Base-by-base conservation (phyloP, 202 grass and related monocot species). In the Elaeis oleifera region DNA sequence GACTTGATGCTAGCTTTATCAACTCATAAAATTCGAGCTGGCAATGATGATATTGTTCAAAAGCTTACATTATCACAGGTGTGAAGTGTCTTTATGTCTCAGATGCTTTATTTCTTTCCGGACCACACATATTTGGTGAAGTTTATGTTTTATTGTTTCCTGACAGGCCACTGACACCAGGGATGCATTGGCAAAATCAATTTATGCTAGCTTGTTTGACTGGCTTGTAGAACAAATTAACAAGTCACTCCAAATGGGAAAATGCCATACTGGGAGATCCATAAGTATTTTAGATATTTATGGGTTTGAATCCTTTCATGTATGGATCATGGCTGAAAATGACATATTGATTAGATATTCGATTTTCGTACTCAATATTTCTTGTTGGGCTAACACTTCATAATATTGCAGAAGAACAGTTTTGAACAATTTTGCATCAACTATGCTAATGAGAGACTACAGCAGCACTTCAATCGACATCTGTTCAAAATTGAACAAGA, bases 391-490 rank as follows among this genome's bases (percentile, higher is more conserved):
- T 26, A 14, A 16, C 11, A 18, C 62, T 68, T 72, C 36, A 57
- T 65, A 25, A 56, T 65, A 44, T 44, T 44, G 53, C 84, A 99
- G 94, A 92, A 89, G 64, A 99, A 99, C 76, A 89, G 94, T 25
- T 89, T 99, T 1, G 94, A 99, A 60, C 94, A 99, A 53, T 99
- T 99, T 81, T 99, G 94, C 80, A 99, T 99, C 78, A 99, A 99
- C 69, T 99, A 92, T 80, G 88, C 94, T 62, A 99, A 97, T 51
- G 94, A 97, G 71, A 97, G 94, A 72, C 72, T 97, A 59, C 94
- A 97, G 22, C 94, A 97, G 22, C 88, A 99, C 73, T 99, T 92
- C 61, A 99, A 99, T 68, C 61, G 94, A 11, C 94, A 99, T 76
- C 80, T 99, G 67, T 87, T 99, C 63, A 99, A 99, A 54, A 69